phyloP scores from a whole-genome alignment of 305 asterid species.

The Withania somnifera region DNA sequence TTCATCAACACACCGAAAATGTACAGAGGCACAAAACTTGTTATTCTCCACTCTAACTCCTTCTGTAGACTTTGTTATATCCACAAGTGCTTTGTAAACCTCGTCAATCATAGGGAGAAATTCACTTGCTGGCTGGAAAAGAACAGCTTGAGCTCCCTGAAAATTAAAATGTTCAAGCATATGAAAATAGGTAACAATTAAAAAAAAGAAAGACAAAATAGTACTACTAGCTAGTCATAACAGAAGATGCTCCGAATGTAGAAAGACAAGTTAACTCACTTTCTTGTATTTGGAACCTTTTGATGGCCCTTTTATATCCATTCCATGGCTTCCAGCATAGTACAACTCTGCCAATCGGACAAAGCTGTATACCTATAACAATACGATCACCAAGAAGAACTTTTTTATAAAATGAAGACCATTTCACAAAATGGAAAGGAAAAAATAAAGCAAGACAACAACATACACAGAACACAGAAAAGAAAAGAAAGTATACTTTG shows the following conservation, averaged over 20 bases:
- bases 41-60: constrained; percentile 87
- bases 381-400: not conserved
- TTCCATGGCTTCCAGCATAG: constrained; percentile 99
- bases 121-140: constrained; percentile 80
- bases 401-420: not conserved
- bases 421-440: not conserved
- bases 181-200: not conserved
- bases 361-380: constrained; percentile 56
- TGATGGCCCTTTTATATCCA: constrained; percentile 96
- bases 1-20: constrained; percentile 91
- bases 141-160: constrained; percentile 56
- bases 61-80: constrained; percentile 56
- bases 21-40: constrained; percentile 86
- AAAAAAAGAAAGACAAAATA: not conserved
- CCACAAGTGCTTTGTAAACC: constrained; percentile 56
- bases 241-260: not conserved
- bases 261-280: constrained; percentile 25
- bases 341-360: constrained; percentile 81
- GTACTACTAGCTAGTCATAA: not conserved
- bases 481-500: constrained; percentile 34
- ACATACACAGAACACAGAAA: not conserved
- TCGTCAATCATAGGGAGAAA: constrained; percentile 83
- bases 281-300: constrained; percentile 56
- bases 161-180: not conserved
- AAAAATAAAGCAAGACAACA: not conserved